Evolutionary conservation across 148 eudicot genomes (phyloP).

Genomic region (Rhododendron kiyosumense): DNA sequence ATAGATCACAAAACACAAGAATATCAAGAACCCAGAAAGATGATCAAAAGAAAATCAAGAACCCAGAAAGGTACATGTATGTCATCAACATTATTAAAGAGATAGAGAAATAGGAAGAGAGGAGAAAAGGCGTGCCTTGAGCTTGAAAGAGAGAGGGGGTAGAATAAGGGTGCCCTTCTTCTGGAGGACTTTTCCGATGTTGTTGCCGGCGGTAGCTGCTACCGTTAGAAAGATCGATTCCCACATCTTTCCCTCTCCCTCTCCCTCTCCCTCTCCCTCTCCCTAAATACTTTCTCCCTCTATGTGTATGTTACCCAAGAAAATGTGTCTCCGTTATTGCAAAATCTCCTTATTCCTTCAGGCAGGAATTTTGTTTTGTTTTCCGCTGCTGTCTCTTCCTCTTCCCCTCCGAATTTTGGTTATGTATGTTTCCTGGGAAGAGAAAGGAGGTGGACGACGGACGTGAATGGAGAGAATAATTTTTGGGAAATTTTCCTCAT

Average conservation of each 20-base stretch:
- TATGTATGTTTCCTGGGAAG: not conserved
- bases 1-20: not conserved
- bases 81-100: not conserved
- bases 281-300: not conserved
- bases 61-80: not conserved
- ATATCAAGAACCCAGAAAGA: not conserved
- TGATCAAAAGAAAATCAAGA: too few relatives aligned
- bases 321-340: not conserved
- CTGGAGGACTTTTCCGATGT: slow-evolving; percentile 69
- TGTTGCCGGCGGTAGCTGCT: slow-evolving; percentile 65
- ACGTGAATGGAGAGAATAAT: not conserved
- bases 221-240: slow-evolving; percentile 54
- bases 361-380: not conserved
- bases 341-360: not conserved
- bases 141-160: slow-evolving; percentile 63
- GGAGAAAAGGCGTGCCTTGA: slow-evolving; percentile 33
- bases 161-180: slow-evolving; percentile 63
- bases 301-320: not conserved
- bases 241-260: slow-evolving; percentile 44
- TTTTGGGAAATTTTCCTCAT: too few relatives aligned
- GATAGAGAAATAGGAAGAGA: not conserved
- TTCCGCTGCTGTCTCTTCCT: not conserved
- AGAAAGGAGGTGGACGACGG: not conserved
- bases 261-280: slow-evolving; percentile 11
- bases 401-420: not conserved